These are phyloP conservation scores for Nothophoma quercina DNA, from an alignment of 2,329 filamentous ascomycete genomes.

Conservation along the genomic window DNA sequence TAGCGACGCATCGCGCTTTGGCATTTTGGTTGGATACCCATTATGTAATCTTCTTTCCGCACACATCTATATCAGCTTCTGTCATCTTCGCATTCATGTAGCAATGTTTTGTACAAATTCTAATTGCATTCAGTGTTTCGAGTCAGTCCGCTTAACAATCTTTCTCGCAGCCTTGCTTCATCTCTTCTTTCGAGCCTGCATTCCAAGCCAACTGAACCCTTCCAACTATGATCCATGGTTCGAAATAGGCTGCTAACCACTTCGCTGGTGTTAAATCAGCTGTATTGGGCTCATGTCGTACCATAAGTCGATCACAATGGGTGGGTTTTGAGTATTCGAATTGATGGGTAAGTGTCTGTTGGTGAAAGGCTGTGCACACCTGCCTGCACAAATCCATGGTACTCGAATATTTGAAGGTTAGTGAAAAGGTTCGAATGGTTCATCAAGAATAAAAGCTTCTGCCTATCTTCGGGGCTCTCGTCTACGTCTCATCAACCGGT, in stretches of 20 bases:
- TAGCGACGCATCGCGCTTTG: constrained; percentile 13
- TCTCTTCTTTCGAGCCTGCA: neutral
- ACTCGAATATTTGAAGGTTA: neutral
- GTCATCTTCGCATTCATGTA: neutral
- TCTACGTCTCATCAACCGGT: too few relatives aligned
- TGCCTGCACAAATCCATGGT: neutral
- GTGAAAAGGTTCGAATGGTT: too few relatives aligned
- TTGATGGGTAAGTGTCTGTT: neutral
- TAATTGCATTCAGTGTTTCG: too few relatives aligned
- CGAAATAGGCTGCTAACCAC: constrained; percentile 1
- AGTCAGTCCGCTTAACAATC: too few relatives aligned
- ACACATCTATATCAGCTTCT: neutral
- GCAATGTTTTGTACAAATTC: neutral
- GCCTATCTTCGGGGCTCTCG: too few relatives aligned
- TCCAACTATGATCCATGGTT: neutral
- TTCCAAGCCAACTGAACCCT: neutral
- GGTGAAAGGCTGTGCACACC: neutral
- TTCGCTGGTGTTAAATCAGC: neutral
- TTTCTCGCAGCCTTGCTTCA: neutral
- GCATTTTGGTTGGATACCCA: constrained; percentile 15
- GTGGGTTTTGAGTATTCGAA: too few relatives aligned
- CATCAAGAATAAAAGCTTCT: too few relatives aligned
- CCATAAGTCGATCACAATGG: too few relatives aligned
- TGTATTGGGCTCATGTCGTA: neutral
- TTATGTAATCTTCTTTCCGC: constrained; percentile 5